A percentile compares a stretch with the other conserved stretches of the same genome.
phyloP scores from a whole-genome alignment of 2,329 filamentous ascomycete genomes.

The Aspergillus sp. region DNA sequence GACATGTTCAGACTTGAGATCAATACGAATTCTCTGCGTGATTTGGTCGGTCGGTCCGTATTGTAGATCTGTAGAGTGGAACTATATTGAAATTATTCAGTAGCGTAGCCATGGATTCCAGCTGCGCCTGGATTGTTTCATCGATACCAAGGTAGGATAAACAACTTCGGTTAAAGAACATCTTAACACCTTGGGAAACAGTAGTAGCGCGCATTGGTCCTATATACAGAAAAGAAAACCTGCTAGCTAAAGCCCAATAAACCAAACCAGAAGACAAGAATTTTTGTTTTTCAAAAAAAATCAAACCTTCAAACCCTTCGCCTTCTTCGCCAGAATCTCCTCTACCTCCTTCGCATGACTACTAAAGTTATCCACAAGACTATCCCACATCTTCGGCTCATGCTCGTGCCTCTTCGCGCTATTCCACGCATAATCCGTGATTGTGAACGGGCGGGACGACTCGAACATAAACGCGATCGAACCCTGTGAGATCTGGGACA shows the following conservation, averaged over 20 bases:
- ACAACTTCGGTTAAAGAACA: too few relatives aligned
- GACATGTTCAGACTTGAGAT: conserved; percentile 23
- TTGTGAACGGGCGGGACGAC: conserved; percentile 35
- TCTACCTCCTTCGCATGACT: conserved; percentile 49
- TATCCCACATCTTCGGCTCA: conserved; percentile 56
- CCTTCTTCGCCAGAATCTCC: conserved; percentile 40
- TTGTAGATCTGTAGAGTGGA: not conserved
- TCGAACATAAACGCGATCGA: conserved; percentile 40
- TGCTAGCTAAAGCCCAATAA: too few relatives aligned
- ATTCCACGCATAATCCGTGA: conserved; percentile 38
- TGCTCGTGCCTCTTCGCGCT: conserved; percentile 46
- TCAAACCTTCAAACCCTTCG: conserved; percentile 17
- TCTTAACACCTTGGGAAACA: too few relatives aligned
- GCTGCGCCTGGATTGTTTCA: too few relatives aligned
- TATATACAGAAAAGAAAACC: too few relatives aligned
- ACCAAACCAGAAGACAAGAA: too few relatives aligned
- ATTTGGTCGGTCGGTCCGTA: not conserved
- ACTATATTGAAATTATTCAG: not conserved
- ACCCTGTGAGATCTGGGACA: conserved; percentile 31
- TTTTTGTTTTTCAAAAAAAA: too few relatives aligned
- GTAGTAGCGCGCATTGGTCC: too few relatives aligned
- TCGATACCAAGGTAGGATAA: too few relatives aligned
- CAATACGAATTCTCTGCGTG: not conserved
- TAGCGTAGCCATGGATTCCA: too few relatives aligned
- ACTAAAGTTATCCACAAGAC: conserved; percentile 54